phyloP scores from a whole-genome alignment of 2,329 filamentous ascomycete genomes.

The Colletotrichum tofieldiae region DNA sequence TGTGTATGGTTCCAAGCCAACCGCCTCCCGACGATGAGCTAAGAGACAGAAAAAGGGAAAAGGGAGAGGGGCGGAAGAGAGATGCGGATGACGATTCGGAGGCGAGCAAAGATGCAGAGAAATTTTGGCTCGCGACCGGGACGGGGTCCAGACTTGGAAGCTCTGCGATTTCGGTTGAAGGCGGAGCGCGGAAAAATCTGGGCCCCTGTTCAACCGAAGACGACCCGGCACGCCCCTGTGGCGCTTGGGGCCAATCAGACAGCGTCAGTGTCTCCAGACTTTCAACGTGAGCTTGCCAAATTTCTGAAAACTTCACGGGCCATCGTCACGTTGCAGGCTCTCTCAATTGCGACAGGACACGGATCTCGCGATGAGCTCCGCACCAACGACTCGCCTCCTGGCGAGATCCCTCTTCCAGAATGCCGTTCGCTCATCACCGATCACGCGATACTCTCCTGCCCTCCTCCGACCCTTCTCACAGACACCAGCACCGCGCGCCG shows the following conservation, averaged over 20 bases:
- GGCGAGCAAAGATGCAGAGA: slow-evolving; percentile 51
- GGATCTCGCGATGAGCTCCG: slow-evolving; percentile 59
- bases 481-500: slow-evolving; percentile 48
- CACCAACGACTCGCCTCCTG: slow-evolving; percentile 60
- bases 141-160: slow-evolving; percentile 37
- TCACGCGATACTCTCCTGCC: slow-evolving; percentile 44
- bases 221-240: slow-evolving; percentile 10
- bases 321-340: slow-evolving; percentile 21
- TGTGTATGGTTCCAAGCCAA: slow-evolving; percentile 45
- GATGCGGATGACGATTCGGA: slow-evolving; percentile 43
- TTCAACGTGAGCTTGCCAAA: slow-evolving; percentile 31
- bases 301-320: slow-evolving; percentile 37
- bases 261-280: slow-evolving; percentile 19
- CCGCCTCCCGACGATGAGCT: slow-evolving; percentile 51
- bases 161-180: slow-evolving; percentile 55
- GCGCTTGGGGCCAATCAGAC: slow-evolving; percentile 13
- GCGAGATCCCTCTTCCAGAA: slow-evolving; percentile 56
- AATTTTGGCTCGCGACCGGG: slow-evolving; percentile 52
- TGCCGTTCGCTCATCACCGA: slow-evolving; percentile 44
- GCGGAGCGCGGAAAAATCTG: slow-evolving; percentile 52
- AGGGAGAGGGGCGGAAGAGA: slow-evolving; percentile 44
- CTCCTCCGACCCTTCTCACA: slow-evolving; percentile 58
- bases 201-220: slow-evolving; percentile 40
- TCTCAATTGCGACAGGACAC: slow-evolving; percentile 42
- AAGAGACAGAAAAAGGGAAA: slow-evolving; percentile 26